phyloP scores from a whole-genome alignment of 768 basidiomycete genomes.

The Pleurotus tuoliensis region DNA sequence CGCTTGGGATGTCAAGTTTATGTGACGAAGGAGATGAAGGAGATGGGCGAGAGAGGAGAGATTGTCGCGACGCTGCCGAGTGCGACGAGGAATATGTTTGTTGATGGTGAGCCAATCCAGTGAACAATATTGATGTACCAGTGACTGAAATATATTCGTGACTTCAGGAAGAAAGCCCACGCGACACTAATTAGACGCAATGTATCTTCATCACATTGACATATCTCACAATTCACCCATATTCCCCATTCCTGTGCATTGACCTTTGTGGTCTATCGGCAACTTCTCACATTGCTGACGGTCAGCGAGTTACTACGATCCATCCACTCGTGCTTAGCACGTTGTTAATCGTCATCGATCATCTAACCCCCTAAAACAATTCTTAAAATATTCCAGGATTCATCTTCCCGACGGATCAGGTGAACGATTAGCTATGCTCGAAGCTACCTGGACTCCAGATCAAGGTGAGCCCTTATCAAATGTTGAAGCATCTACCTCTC shows the following conservation, averaged over 20 bases:
- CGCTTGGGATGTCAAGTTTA: constrained; percentile 74
- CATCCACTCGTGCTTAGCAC: not conserved
- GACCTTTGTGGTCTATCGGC: not conserved
- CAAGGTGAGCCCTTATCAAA: too few species aligned
- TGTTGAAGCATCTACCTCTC: too few species aligned
- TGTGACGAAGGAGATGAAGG: constrained; percentile 79
- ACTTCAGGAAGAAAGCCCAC: not conserved
- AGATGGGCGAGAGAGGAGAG: constrained; percentile 79
- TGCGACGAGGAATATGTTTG: constrained; percentile 96
- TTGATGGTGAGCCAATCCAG: constrained; percentile 63
- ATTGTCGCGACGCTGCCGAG: constrained; percentile 81
- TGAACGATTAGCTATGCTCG: too few species aligned
- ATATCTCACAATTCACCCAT: not conserved
- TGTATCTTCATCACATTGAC: not conserved
- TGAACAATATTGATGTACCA: not conserved
- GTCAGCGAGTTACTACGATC: not conserved
- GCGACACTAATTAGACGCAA: not conserved
- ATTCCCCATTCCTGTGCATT: not conserved
- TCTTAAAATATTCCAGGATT: not conserved
- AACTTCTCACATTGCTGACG: too few species aligned
- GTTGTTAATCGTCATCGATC: not conserved
- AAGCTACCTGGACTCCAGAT: too few species aligned
- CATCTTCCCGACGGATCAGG: too few species aligned
- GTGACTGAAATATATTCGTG: not conserved
- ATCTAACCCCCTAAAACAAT: not conserved